Evolutionary conservation across 164 flowering plant genomes (phyloP).

Genomic region (Umbilicus rupestris): DNA sequence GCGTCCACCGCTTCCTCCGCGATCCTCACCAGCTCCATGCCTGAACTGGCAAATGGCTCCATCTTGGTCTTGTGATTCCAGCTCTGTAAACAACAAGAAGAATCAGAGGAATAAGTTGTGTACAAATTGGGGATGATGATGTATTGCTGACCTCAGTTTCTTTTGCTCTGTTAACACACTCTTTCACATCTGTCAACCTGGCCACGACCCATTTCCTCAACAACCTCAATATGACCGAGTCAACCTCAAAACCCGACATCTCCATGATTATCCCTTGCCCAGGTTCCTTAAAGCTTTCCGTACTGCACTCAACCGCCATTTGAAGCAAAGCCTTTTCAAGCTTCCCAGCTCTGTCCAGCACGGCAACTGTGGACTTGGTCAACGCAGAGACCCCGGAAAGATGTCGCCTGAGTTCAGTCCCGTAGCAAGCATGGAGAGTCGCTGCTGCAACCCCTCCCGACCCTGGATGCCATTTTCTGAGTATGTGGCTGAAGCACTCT

Average conservation of each 20-base stretch:
- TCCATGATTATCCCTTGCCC: constrained; percentile 63
- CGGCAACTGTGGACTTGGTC: constrained; percentile 36
- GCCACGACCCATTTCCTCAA: constrained; percentile 61
- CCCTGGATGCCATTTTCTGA: constrained; percentile 76
- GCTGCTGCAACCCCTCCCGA: constrained; percentile 78
- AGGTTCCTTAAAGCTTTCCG: constrained; percentile 68
- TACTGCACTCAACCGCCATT: constrained; percentile 50
- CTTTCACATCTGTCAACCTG: constrained; percentile 36
- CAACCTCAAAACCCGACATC: constrained; percentile 80
- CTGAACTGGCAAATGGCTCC: constrained; percentile 79
- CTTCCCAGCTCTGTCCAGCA: constrained; percentile 68
- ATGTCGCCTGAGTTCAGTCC: constrained; percentile 55
- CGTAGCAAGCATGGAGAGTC: constrained; percentile 76
- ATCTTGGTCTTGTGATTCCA: constrained; percentile 91
- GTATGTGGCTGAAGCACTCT: constrained; percentile 56
- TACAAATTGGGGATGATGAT: too few relatives aligned
- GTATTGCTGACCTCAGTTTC: constrained; percentile 52
- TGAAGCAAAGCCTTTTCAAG: constrained; percentile 74
- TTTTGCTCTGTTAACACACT: constrained; percentile 47
- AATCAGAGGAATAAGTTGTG: too few relatives aligned
- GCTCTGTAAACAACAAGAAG: constrained; percentile 33
- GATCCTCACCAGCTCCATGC: constrained; percentile 50
- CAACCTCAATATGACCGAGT: constrained; percentile 38
- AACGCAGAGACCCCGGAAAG: constrained; percentile 29
- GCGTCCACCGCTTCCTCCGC: constrained; percentile 51